Base-by-base conservation (phyloP, 352 stramenopile genomes). In the Pythium sukuiense region DNA sequence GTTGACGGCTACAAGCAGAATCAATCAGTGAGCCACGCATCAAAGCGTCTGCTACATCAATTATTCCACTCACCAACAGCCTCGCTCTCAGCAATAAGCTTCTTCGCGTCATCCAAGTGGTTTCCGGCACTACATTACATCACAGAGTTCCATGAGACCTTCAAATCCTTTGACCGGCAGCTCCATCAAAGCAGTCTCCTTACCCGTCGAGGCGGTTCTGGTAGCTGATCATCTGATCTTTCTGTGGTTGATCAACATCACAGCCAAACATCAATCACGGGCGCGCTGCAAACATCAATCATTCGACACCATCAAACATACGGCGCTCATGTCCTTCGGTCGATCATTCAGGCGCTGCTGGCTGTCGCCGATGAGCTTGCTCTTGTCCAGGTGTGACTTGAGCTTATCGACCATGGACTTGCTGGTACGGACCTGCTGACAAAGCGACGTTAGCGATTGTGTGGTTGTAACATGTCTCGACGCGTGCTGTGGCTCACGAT, bases 401-500 rank as follows among this genome's bases (percentile, higher is more conserved):
- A 95, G 87, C 71, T 93, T 93, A 59, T 95, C 87, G 39, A 95
- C 70, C 50, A 92, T 81, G 35, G 85, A 93, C 69, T 95, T 92
- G 70, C 89, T 89, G 27, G 75, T 90, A 27, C 87, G 87, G 29
- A 95, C 67, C 76, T 92, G 43, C 18, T 16, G 14, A 16, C 26
- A 46, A 41, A 13, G 6, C 13, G 39, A 4, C 24, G 53, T 41
- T 26, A 48, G 27, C 20, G 20, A 37, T 20, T 37, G 35, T n/a
- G 29, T 33, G 30, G 48, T 33, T 24, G 33, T 26, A 26, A 43
- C 12, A 41, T 16, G 49, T 14, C 29, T 41, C 52, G 29, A 49
- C 18, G 20, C 16, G 49, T 18, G 32, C 16, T 1, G 6, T 11
- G 9, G 20, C 48, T n/a, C 32, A 83, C 73, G 68, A 83, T 83